A percentile compares a stretch with the other conserved stretches of the same genome.
Conservation (phyloP, 2,329 filamentous ascomycete species). For the Penicillium thymicola region DNA sequence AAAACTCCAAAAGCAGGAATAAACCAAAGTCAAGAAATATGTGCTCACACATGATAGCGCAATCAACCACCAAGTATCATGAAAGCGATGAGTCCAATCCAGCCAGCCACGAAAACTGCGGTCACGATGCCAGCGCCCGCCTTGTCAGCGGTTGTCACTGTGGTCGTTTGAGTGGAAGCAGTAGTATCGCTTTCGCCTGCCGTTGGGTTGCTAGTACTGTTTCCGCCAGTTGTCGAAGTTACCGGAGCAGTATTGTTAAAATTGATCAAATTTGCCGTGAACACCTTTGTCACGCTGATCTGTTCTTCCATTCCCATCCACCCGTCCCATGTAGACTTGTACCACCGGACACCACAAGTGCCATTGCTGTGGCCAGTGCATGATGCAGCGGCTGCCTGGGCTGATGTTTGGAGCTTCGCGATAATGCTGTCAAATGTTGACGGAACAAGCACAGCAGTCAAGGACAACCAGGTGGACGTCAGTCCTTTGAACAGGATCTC, state of each 20-base stretch:
- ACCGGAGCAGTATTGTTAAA: conserved; percentile 45
- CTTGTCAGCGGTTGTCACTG: conserved; percentile 32
- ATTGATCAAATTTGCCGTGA: conserved; percentile 57
- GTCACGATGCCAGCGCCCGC: conserved; percentile 42
- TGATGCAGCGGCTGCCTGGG: conserved; percentile 57
- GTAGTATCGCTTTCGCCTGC: conserved; percentile 29
- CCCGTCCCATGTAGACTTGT: conserved; percentile 51
- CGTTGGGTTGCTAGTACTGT: conserved; percentile 39
- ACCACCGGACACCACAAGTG: conserved; percentile 65
- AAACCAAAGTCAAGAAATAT: not conserved
- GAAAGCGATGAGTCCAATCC: conserved; percentile 33
- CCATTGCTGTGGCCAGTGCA: conserved; percentile 59
- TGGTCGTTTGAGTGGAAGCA: not conserved
- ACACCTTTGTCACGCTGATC: conserved; percentile 63
- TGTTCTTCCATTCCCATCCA: conserved; percentile 64
- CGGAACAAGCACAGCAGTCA: conserved; percentile 61
- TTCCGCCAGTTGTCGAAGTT: conserved; percentile 55
- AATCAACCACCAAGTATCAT: conserved; percentile 29
- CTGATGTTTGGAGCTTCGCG: conserved; percentile 57
- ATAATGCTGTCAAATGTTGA: conserved; percentile 54
- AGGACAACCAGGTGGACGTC: conserved; percentile 64
- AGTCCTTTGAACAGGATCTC: conserved; percentile 66
- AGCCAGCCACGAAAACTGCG: conserved; percentile 25
- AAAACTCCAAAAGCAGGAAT: not conserved
- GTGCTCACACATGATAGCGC: not conserved